Evolutionary conservation across 768 basidiomycete genomes (phyloP), one percentile per base, ranked within the genome.

Genomic region (Saitozyma podzolica): DNA sequence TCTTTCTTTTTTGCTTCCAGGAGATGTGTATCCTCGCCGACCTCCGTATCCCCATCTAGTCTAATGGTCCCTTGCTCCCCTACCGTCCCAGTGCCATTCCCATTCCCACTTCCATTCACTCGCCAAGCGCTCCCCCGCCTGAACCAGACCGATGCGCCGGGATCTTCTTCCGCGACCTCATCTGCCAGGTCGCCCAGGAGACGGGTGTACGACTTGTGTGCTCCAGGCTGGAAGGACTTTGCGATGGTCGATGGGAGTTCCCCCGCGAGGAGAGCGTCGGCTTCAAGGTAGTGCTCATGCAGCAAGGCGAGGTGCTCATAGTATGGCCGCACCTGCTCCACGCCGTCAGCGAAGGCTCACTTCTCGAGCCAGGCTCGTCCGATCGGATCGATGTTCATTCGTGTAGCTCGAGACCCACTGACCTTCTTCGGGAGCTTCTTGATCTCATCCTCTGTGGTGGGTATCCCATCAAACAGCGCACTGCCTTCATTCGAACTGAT

Each of bases 341-440:
- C 5, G 29, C 29, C 29, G 29, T 29, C 29, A 29, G 29, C n/a
- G n/a, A n/a, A n/a, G n/a, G n/a, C n/a, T n/a, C n/a, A n/a, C n/a
- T n/a, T n/a, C n/a, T n/a, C n/a, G n/a, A n/a, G n/a, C n/a, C n/a
- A n/a, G n/a, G n/a, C n/a, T n/a, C n/a, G n/a, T n/a, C n/a, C n/a
- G 14, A 10, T 41, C 48, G 53, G 52, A 37, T 59, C 41, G 16
- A 39, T 10, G 16, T 49, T 37, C n/a, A 16, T 10, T 9, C 19
- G 19, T 40, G 14, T 37, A 29, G 9, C 37, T 13, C n/a, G 19
- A n/a, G 29, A 49, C 8, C 13, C 40, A n/a, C 13, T 53, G 17
- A 74, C 76, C 64, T 78, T 75, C 58, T 66, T 72, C 0, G 69
- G 69, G 10, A 73, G 55, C 45, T 61, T 63, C 59, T 72, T 76